Percentiles rank a stretch among this genome's conserved stretches.
Evolutionary conservation across 1,139 yeast species (phyloP).

Genomic region (Saccharomyces pastorianus): DNA sequence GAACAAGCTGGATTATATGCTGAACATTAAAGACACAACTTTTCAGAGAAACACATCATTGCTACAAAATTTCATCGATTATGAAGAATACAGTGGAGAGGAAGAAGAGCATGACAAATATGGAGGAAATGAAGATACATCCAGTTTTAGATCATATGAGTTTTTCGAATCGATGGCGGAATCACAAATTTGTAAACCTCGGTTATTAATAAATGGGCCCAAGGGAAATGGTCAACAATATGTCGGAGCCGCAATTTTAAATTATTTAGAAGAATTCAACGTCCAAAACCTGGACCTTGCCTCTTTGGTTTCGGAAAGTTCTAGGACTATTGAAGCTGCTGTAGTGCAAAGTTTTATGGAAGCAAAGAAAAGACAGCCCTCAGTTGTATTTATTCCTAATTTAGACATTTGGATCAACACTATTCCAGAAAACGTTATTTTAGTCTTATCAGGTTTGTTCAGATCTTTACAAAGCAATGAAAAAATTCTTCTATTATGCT

Average conservation of each 20-base stretch:
- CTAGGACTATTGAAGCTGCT: conserved; percentile 76
- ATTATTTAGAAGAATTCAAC: conserved; percentile 82
- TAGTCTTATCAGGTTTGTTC: conserved; percentile 64
- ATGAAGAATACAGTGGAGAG: conserved; percentile 23
- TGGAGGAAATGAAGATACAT: conserved; percentile 62
- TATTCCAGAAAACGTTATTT: conserved; percentile 58
- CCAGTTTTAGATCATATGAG: conserved; percentile 36
- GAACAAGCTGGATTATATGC: conserved; percentile 43
- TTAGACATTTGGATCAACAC: conserved; percentile 70
- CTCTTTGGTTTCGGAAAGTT: conserved; percentile 67
- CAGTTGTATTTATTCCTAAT: conserved; percentile 77
- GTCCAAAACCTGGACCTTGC: conserved; percentile 82
- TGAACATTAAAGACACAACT: conserved; percentile 35
- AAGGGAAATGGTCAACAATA: conserved; percentile 88
- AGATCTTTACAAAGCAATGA: conserved; percentile 66
- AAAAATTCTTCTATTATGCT: conserved; percentile 66
- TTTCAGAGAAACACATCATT: conserved; percentile 25
- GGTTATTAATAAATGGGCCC: conserved; percentile 63
- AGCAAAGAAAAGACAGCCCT: conserved; percentile 84
- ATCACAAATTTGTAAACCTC: conserved; percentile 75
- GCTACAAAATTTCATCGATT: conserved; percentile 29
- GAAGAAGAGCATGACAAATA: conserved; percentile 40
- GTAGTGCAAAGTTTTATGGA: conserved; percentile 81
- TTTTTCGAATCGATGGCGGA: conserved; percentile 36
- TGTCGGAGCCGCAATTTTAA: conserved; percentile 72